These are phyloP conservation scores for Aspergillus hortae DNA, from an alignment of 2,329 filamentous ascomycete genomes.

Conservation along the genomic window DNA sequence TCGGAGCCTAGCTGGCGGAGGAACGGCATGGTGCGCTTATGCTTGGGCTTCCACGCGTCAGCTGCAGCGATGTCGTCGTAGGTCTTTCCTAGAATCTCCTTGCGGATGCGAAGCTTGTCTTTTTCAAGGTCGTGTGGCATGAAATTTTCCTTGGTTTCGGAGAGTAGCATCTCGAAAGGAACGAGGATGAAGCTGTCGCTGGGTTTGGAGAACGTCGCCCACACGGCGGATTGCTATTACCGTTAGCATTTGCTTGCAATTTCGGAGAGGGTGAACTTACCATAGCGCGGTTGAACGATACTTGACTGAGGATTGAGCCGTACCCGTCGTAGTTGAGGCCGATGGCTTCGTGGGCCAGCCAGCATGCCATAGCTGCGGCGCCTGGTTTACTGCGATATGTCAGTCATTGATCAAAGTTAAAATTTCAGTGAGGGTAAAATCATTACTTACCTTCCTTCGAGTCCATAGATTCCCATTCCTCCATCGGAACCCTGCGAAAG, in stretches of 20 bases:
- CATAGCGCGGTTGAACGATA: slow-evolving; percentile 43
- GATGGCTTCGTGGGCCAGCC: slow-evolving; percentile 45
- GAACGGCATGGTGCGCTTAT: slow-evolving; percentile 35
- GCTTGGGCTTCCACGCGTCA: slow-evolving; percentile 4
- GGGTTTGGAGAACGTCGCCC: not conserved
- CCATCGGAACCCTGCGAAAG: slow-evolving; percentile 38
- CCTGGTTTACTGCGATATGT: slow-evolving; percentile 42
- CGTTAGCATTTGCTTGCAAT: not conserved
- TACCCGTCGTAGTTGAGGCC: slow-evolving; percentile 42
- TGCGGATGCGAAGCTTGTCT: not conserved
- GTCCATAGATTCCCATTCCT: slow-evolving; percentile 44
- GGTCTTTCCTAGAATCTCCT: not conserved
- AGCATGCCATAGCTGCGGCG: slow-evolving; percentile 44
- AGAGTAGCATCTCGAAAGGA: slow-evolving; percentile 7
- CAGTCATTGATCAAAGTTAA: not conserved
- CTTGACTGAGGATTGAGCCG: slow-evolving; percentile 42
- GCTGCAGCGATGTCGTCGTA: slow-evolving; percentile 1
- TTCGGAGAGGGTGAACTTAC: slow-evolving; percentile 18
- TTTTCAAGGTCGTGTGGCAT: not conserved
- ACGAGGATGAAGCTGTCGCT: slow-evolving; percentile 6
- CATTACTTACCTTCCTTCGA: slow-evolving; percentile 34
- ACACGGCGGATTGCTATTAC: not conserved
- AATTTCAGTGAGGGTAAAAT: not conserved
- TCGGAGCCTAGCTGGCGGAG: slow-evolving; percentile 45
- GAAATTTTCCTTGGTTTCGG: not conserved